These are phyloP conservation scores for Endothia cerciana DNA, from an alignment of 2,329 filamentous ascomycete species.

Conservation along the genomic window DNA sequence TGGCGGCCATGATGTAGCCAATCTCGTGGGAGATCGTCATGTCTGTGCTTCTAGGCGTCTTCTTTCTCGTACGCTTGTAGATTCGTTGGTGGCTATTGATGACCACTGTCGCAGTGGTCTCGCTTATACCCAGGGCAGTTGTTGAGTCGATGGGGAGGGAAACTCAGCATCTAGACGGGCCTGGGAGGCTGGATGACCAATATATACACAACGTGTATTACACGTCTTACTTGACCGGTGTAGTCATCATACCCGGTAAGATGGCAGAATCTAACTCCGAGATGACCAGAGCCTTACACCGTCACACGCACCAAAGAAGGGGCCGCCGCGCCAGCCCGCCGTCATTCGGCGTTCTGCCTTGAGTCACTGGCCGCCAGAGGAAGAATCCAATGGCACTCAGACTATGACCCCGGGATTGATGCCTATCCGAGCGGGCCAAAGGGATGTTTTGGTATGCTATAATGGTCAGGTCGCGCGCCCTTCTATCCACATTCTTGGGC, in stretches of 20 bases:
- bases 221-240: not conserved
- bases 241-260: not conserved
- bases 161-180: too few species aligned
- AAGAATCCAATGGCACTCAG: not conserved
- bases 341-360: not conserved
- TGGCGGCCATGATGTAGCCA: conserved; percentile 27
- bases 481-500: not conserved
- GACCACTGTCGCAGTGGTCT: not conserved
- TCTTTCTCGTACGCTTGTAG: not conserved
- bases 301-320: not conserved
- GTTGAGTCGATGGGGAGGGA: not conserved
- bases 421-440: not conserved
- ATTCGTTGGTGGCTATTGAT: not conserved
- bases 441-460: not conserved
- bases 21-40: conserved; percentile 19
- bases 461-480: not conserved
- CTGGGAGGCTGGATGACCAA: not conserved
- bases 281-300: not conserved
- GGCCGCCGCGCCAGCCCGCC: not conserved
- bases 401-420: not conserved
- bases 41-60: not conserved
- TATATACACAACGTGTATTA: not conserved
- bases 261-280: not conserved
- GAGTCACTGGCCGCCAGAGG: not conserved
- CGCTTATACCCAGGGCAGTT: not conserved